These are phyloP conservation scores for Emericellopsis cladophorae DNA, from an alignment of 2,329 filamentous ascomycete species.

Conservation along the genomic window DNA sequence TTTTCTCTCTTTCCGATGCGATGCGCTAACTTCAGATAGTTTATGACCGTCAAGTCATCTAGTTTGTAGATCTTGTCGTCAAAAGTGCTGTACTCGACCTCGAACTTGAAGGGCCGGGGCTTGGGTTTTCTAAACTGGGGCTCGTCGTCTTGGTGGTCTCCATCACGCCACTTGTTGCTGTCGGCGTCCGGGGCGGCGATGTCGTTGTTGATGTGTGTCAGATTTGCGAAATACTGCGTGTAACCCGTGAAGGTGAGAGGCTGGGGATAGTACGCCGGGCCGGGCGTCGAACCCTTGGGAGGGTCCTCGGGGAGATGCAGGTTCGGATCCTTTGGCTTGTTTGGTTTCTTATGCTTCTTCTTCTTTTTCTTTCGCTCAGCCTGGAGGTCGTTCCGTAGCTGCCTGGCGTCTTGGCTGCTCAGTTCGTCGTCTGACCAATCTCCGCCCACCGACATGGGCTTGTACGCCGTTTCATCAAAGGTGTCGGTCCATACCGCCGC, in stretches of 20 bases:
- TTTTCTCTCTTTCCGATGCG: conserved; percentile 37
- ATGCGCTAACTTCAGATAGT: conserved; percentile 66
- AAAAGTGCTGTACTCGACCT: conserved; percentile 79
- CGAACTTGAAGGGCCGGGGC: conserved; percentile 55
- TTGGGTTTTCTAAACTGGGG: conserved; percentile 35
- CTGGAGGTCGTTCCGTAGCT: conserved; percentile 3
- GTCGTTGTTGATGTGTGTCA: conserved; percentile 80
- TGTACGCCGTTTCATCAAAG: background rate
- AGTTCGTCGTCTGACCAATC: background rate
- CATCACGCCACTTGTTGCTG: conserved; percentile 46
- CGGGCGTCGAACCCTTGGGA: conserved; percentile 58
- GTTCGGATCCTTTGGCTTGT: conserved; percentile 40
- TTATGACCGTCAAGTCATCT: conserved; percentile 73
- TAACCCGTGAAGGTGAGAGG: conserved; percentile 67
- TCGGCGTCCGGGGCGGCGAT: conserved; percentile 21
- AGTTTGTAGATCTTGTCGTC: conserved; percentile 64
- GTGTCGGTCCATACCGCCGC: conserved; percentile 30
- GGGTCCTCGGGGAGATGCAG: conserved; percentile 60
- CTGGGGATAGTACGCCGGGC: conserved; percentile 83
- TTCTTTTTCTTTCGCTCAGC: conserved; percentile 19
- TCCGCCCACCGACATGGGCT: background rate
- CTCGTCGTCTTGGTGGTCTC: conserved; percentile 48
- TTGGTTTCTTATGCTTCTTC: conserved; percentile 30
- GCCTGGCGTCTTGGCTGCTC: background rate
- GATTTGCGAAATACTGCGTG: conserved; percentile 85